Conservation (phyloP, 129 eudicot genomes). For the Erigeron canadensis region DNA sequence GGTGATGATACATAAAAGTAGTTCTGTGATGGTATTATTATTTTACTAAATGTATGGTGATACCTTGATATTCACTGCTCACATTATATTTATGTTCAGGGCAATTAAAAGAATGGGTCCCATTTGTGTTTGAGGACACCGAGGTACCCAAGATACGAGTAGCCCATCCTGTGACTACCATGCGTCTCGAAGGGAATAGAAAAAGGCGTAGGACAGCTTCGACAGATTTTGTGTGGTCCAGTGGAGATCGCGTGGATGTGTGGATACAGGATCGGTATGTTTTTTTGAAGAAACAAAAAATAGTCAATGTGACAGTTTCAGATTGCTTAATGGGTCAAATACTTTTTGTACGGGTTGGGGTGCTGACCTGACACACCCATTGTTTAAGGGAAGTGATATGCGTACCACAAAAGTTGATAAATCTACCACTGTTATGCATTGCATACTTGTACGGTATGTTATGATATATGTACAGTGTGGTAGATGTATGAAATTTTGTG, state of each 20-base stretch:
- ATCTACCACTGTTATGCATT: no score
- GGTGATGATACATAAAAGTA: neutral
- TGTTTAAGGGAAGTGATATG: no score
- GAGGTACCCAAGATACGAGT: slow-evolving; percentile 66
- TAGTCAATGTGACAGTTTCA: neutral
- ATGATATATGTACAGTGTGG: no score
- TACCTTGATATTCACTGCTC: neutral
- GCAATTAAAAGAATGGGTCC: slow-evolving; percentile 69
- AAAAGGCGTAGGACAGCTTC: slow-evolving; percentile 77
- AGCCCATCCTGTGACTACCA: slow-evolving; percentile 56
- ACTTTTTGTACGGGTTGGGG: neutral
- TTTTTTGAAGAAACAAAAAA: slow-evolving; percentile 10
- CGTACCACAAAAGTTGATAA: no score
- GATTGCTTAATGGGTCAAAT: no score
- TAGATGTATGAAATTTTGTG: no score
- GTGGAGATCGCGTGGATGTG: slow-evolving; percentile 88
- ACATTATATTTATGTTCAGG: slow-evolving; percentile 36
- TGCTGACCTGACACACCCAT: no score
- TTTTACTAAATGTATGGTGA: neutral
- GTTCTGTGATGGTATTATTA: neutral
- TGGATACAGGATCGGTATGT: slow-evolving; percentile 73
- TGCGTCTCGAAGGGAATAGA: slow-evolving; percentile 59
- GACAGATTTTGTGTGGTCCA: slow-evolving; percentile 68
- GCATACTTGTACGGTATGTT: no score
- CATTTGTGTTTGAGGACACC: slow-evolving; percentile 53